These are phyloP conservation scores for Hibiscus trionum DNA, from an alignment of 345 rosid genomes.

Conservation along the genomic window DNA sequence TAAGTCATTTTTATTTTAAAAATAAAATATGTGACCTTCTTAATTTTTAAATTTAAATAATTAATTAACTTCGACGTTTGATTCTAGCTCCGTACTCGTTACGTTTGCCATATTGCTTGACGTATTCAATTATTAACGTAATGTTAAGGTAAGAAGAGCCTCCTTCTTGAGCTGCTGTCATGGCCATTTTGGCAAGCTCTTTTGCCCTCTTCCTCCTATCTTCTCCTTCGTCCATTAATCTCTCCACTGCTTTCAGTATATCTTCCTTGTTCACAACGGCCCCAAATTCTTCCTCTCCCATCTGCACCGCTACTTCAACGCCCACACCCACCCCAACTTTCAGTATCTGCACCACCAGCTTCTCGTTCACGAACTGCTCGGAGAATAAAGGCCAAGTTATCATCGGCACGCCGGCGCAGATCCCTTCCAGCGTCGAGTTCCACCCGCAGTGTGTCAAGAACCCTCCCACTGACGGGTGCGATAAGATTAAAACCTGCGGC, in stretches of 20 bases:
- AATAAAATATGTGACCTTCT: no score
- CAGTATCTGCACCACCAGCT: slow-evolving; percentile 31
- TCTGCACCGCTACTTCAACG: slow-evolving; percentile 18
- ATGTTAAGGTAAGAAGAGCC: background rate
- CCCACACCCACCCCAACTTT: slow-evolving; percentile 35
- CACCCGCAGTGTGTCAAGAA: slow-evolving; percentile 36
- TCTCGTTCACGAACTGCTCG: slow-evolving; percentile 31
- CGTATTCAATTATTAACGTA: background rate
- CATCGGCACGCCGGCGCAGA: slow-evolving; percentile 25
- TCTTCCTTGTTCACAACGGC: slow-evolving; percentile 18
- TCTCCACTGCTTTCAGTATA: slow-evolving; percentile 20
- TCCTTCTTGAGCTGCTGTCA: background rate
- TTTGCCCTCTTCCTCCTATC: background rate
- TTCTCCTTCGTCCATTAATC: slow-evolving; percentile 19
- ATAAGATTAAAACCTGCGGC: slow-evolving; percentile 28
- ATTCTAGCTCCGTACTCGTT: no score
- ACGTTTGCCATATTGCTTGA: background rate
- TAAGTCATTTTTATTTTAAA: no score
- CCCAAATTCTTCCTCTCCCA: slow-evolving; percentile 33
- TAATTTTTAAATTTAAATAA: no score
- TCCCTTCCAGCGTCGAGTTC: slow-evolving; percentile 26
- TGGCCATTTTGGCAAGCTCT: background rate
- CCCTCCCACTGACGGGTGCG: slow-evolving; percentile 25
- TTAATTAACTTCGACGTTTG: no score
- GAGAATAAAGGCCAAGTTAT: slow-evolving; percentile 25